Evolutionary conservation across 1,139 yeast species (phyloP).

Genomic region (Nakaseomyces delphensis): DNA sequence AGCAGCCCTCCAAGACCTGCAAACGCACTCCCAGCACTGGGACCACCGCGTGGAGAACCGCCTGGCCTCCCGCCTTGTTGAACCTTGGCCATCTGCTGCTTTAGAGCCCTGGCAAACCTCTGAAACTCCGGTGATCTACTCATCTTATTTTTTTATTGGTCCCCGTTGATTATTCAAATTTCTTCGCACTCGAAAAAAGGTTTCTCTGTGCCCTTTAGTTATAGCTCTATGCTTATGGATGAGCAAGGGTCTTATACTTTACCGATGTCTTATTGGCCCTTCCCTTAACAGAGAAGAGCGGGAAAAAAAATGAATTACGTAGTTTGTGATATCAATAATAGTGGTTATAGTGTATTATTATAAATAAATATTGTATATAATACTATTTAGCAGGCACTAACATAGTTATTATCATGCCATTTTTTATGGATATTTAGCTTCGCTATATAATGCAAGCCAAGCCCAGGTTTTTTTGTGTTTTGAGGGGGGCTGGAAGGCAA

Average conservation of each 20-base stretch:
- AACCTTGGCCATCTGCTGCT: conserved; percentile 26
- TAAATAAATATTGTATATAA: too few species aligned
- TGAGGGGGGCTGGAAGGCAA: background rate
- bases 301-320: background rate
- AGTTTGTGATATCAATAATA: too few species aligned
- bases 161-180: too few species aligned
- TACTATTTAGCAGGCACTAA: too few species aligned
- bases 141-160: conserved; percentile 15
- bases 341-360: too few species aligned
- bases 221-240: too few species aligned
- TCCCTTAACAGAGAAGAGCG: background rate
- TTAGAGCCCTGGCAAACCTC: conserved; percentile 28
- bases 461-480: too few species aligned
- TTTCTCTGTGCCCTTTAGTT: background rate
- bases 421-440: too few species aligned
- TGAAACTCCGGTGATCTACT: conserved; percentile 27
- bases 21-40: conserved; percentile 49
- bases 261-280: background rate
- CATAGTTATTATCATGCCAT: too few species aligned
- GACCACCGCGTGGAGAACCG: conserved; percentile 37
- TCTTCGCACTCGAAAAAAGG: background rate
- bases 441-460: too few species aligned
- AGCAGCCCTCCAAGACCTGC: conserved; percentile 77
- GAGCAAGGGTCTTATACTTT: too few species aligned
- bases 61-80: conserved; percentile 22